These are phyloP conservation scores for Monosporascus sp. DNA, from an alignment of 2,329 filamentous ascomycete genomes.

Conservation along the genomic window DNA sequence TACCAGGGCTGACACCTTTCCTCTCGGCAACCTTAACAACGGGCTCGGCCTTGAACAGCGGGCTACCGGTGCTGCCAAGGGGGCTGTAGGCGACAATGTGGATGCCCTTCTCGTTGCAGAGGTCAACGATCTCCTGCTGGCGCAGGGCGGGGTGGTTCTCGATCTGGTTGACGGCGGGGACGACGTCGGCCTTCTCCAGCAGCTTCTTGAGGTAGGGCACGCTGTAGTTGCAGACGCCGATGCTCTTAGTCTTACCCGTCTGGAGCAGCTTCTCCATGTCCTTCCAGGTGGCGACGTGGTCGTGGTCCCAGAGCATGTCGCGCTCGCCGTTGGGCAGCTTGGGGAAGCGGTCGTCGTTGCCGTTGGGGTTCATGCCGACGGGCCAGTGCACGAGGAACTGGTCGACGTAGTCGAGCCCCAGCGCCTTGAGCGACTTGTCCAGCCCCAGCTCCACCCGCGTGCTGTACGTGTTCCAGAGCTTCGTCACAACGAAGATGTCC, in stretches of 20 bases:
- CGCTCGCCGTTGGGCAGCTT: slow-evolving; percentile 67
- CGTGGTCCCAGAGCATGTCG: slow-evolving; percentile 64
- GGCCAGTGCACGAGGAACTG: slow-evolving; percentile 83
- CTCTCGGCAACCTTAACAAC: slow-evolving; percentile 60
- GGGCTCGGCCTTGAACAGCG: slow-evolving; percentile 57
- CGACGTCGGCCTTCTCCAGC: slow-evolving; percentile 43
- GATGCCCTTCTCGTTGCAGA: slow-evolving; percentile 63
- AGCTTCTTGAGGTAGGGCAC: slow-evolving; percentile 50
- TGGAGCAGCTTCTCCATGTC: slow-evolving; percentile 62
- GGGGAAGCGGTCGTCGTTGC: slow-evolving; percentile 69
- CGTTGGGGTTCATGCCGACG: slow-evolving; percentile 71
- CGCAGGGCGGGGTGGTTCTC: slow-evolving; percentile 68
- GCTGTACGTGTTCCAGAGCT: slow-evolving; percentile 80
- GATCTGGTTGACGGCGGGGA: slow-evolving; percentile 66
- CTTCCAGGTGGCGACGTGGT: slow-evolving; percentile 73
- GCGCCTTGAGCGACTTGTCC: slow-evolving; percentile 64
- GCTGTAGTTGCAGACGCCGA: slow-evolving; percentile 57
- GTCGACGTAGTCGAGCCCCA: slow-evolving; percentile 78
- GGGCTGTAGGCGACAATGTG: slow-evolving; percentile 68
- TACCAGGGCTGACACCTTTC: slow-evolving; percentile 53
- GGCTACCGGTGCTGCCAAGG: slow-evolving; percentile 59
- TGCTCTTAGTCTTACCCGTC: slow-evolving; percentile 49
- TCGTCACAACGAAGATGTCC: slow-evolving; percentile 79
- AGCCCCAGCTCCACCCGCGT: slow-evolving; percentile 63
- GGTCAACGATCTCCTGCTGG: slow-evolving; percentile 66